These are phyloP conservation scores for Grosmannia huntii DNA, from an alignment of 2,329 filamentous ascomycete genomes.

Conservation along the genomic window DNA sequence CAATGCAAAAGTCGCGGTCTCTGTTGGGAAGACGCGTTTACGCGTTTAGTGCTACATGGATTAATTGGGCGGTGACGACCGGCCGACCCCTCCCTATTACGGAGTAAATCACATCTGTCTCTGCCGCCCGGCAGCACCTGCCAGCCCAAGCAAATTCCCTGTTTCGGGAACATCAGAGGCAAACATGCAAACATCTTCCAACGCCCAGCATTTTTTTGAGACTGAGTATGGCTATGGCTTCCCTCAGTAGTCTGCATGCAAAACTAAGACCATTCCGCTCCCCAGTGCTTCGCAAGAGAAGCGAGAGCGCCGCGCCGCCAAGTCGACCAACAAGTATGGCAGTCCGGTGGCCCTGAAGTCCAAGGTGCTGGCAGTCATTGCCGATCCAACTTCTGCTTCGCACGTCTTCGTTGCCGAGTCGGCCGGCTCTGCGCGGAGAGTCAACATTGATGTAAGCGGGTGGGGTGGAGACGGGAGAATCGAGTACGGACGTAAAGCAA, in stretches of 20 bases:
- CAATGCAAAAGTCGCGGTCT: background rate
- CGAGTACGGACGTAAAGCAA: too few species aligned
- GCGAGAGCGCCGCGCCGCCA: conserved; percentile 51
- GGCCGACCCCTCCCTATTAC: background rate
- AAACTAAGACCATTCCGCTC: conserved; percentile 21
- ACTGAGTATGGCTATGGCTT: conserved; percentile 52
- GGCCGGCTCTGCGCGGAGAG: conserved; percentile 61
- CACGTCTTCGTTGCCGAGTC: conserved; percentile 75
- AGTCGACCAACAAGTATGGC: conserved; percentile 66
- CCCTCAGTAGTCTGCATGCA: background rate
- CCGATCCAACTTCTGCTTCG: conserved; percentile 49
- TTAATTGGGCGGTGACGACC: background rate
- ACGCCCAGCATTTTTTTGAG: conserved; percentile 81
- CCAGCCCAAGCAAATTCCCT: too few species aligned
- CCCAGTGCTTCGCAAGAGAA: conserved; percentile 38
- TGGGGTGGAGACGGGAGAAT: too few species aligned
- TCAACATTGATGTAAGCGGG: conserved; percentile 56
- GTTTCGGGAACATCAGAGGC: background rate
- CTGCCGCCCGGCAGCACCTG: conserved; percentile 2
- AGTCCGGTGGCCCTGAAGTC: conserved; percentile 68
- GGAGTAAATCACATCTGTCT: background rate
- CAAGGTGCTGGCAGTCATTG: conserved; percentile 66
- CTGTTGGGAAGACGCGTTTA: background rate
- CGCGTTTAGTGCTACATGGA: background rate
- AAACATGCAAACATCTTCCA: conserved; percentile 49